phyloP scores from a whole-genome alignment of 139 green algal species.

The Chlorella sp. region DNA sequence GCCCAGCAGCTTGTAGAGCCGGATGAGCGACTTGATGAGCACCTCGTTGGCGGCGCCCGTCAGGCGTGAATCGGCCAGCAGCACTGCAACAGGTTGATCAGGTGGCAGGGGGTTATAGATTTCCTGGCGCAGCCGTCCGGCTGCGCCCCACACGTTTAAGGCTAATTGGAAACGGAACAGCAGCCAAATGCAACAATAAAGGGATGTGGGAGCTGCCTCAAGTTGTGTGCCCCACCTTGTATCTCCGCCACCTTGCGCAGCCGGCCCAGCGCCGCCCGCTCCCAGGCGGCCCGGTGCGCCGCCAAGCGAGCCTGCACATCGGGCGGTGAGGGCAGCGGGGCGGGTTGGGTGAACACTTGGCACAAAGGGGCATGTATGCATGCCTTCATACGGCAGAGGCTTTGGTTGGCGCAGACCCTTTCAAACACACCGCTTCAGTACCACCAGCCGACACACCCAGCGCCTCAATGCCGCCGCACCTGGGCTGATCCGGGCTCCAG shows the following conservation, averaged over 20 bases:
- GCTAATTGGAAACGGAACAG: neutral
- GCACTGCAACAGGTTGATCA: neutral
- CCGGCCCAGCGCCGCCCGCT: neutral
- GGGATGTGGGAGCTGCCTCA: no score
- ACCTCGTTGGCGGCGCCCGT: conserved; percentile 2
- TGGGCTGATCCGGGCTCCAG: no score
- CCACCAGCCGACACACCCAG: no score
- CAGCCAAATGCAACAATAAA: no score
- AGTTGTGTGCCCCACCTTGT: neutral
- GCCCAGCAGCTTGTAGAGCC: conserved; percentile 18
- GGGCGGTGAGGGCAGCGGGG: no score
- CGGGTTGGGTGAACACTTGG: no score
- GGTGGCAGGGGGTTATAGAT: neutral
- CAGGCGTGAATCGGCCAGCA: neutral
- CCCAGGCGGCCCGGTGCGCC: neutral
- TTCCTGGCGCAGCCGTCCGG: neutral
- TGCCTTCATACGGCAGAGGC: no score
- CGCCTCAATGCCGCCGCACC: no score
- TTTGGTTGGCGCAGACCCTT: no score
- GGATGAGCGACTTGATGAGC: conserved; percentile 1
- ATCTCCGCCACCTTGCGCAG: conserved; percentile 10
- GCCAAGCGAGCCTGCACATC: no score
- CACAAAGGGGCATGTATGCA: no score
- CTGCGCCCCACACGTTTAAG: neutral
- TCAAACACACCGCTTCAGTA: no score